Base-by-base conservation (phyloP, 1,284 basidiomycete genomes). In the Mrakiaceae sp. region DNA sequence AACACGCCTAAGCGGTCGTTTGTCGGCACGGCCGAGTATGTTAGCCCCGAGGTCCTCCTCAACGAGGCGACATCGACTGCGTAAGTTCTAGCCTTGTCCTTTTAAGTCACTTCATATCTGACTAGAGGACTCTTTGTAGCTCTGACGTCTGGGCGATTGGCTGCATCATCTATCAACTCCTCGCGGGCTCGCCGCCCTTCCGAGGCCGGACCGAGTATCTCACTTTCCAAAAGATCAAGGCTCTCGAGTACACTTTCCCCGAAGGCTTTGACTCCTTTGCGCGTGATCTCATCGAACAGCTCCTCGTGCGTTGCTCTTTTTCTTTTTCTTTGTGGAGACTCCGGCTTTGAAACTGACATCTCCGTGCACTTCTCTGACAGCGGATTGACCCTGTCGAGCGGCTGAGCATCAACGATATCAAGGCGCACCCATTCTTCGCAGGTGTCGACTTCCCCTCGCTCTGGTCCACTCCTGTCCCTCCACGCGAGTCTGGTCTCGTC, bases 11-110 rank as follows among this genome's bases (percentile, higher is more conserved):
- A 76, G 66, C 70, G 76, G 7, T 92, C 90, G 0, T 98, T 96
- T 76, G 96, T 98, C 39, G 95, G 95, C 9, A 96, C 94, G 1
- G 91, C 95, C 0, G 92, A 97, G 71, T 98, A 98, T 73, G 89
- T 97, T 66, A 87, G 89, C 9, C 95, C 95, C 0, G 95, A 98
- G 76, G 81, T 98, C 9, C 78, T 98, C 27, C 83, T 87, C 64
- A 82, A 83, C 58, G 87, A 87, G 68, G 83, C 75, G 16, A 78
- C 78, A 0, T 72, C 75, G 7, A 70, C 76, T 64, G 76, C 79
- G 63, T 77, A 68, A 70, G 74, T 73, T 16, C 57, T 11, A 2
- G 11, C 27, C 27, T 27, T 27, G 27, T 27, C 16, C 27, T 42
- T 62, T 44, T 48, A 12, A 43, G 44, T 39, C 16, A 10, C 5